Conservation (phyloP, 257 asterid species). For the Apocynum venetum region DNA sequence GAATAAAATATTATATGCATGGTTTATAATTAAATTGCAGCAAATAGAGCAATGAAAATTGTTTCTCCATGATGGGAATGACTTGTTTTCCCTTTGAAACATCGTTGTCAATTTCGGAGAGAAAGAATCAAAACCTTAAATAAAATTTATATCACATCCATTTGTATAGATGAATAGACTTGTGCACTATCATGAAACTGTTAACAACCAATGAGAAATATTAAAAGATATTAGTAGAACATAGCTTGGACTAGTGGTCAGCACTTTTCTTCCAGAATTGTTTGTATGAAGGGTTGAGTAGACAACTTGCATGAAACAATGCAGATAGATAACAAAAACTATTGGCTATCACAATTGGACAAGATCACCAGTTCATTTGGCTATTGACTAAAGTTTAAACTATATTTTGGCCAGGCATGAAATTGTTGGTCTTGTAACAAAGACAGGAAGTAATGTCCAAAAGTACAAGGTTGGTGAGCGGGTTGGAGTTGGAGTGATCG, state of each 20-base stretch:
- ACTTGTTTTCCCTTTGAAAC: no score
- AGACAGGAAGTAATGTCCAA: conserved; percentile 41
- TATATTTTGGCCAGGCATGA: conserved; percentile 49
- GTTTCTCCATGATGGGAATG: no score
- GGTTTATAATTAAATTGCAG: no score
- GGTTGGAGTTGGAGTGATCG: conserved; percentile 67
- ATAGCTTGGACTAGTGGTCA: background rate
- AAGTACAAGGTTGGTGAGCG: conserved; percentile 51
- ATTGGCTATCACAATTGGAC: background rate
- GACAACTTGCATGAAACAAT: background rate
- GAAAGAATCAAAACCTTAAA: no score
- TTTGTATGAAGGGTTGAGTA: background rate
- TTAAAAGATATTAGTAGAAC: background rate
- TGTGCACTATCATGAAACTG: background rate
- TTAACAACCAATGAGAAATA: background rate
- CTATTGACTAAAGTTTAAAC: background rate
- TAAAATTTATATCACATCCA: no score
- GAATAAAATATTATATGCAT: no score
- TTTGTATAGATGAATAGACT: no score
- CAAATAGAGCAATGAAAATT: no score
- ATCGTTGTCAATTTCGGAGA: no score
- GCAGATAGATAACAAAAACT: background rate
- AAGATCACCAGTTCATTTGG: background rate
- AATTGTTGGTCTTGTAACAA: conserved; percentile 54
- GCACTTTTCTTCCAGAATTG: background rate